These are phyloP conservation scores for Argentina anserina DNA, from an alignment of 306 rosid genomes.

Conservation along the genomic window DNA sequence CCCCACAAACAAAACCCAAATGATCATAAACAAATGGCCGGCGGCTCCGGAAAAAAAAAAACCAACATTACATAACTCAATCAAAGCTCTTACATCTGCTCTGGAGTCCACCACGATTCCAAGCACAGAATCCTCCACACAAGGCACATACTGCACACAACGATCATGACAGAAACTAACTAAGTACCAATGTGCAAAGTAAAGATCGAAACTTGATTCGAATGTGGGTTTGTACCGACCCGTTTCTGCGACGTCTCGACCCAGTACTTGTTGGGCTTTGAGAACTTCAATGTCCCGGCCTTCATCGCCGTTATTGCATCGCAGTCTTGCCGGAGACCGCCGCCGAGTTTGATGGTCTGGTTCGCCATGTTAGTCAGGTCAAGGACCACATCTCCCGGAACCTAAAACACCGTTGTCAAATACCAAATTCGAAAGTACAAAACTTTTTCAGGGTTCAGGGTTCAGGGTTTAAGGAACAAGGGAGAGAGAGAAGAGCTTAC, in stretches of 20 bases:
- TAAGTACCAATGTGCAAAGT: not conserved
- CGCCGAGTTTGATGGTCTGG: slow-evolving; percentile 86
- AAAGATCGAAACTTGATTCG: not conserved
- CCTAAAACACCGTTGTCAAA: slow-evolving; percentile 37
- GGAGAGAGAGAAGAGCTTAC: slow-evolving; percentile 36
- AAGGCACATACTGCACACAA: slow-evolving; percentile 75
- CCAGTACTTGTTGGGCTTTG: slow-evolving; percentile 90
- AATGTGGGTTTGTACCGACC: slow-evolving; percentile 31
- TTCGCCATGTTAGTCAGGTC: slow-evolving; percentile 76
- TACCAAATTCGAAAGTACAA: not conserved
- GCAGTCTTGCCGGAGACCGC: slow-evolving; percentile 82
- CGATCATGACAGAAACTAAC: slow-evolving; percentile 4
- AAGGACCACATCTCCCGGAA: slow-evolving; percentile 83
- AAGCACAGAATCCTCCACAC: slow-evolving; percentile 73
- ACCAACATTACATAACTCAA: not conserved
- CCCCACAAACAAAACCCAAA: slow-evolving; percentile 8
- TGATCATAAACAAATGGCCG: not conserved
- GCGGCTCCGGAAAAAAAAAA: not conserved
- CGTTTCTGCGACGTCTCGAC: slow-evolving; percentile 86
- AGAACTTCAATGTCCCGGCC: slow-evolving; percentile 71
- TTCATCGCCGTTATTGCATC: slow-evolving; percentile 71
- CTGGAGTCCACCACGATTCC: slow-evolving; percentile 83
- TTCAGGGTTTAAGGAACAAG: not conserved
- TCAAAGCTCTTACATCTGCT: slow-evolving; percentile 70
- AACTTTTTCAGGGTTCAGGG: not conserved